Percentiles rank a stretch among this genome's conserved stretches.
Evolutionary conservation across 768 basidiomycete genomes (phyloP).

Genomic region (Hemileccinum rubropunctum): DNA sequence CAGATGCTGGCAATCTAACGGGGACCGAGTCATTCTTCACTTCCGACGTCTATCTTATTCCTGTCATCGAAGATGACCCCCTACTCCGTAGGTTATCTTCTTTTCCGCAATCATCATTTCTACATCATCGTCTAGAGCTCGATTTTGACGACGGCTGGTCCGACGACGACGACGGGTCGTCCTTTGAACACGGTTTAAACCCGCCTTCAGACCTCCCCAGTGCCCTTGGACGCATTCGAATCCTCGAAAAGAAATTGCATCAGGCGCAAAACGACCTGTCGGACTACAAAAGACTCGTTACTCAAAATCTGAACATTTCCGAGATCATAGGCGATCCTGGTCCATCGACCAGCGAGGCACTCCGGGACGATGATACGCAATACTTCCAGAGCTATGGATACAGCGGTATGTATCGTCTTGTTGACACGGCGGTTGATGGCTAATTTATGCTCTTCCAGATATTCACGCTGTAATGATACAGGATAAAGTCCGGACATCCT

Average conservation of each 20-base stretch:
- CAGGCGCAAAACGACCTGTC: conserved; percentile 56
- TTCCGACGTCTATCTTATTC: conserved; percentile 79
- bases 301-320: conserved; percentile 48
- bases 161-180: conserved; percentile 39
- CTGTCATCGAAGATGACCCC: conserved; percentile 83
- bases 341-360: conserved; percentile 19
- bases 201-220: conserved; percentile 29
- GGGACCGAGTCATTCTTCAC: conserved; percentile 62
- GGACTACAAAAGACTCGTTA: conserved; percentile 60
- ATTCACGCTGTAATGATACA: conserved; percentile 97
- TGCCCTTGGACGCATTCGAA: conserved; percentile 46
- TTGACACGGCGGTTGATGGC: background rate
- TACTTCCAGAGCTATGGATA: conserved; percentile 90
- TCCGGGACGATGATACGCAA: conserved; percentile 85
- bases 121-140: conserved; percentile 44
- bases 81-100: conserved; percentile 66
- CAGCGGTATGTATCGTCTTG: conserved; percentile 57
- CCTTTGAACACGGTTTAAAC: conserved; percentile 2
- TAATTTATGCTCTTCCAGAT: conserved; percentile 42
- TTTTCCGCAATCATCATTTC: background rate
- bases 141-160: conserved; percentile 71
- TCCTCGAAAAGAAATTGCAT: conserved; percentile 61
- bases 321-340: conserved; percentile 41
- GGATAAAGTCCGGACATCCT: conserved; percentile 89
- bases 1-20: conserved; percentile 44